Conservation (phyloP, 805 yeast genomes). For the Debaryomyces prosopidis region DNA sequence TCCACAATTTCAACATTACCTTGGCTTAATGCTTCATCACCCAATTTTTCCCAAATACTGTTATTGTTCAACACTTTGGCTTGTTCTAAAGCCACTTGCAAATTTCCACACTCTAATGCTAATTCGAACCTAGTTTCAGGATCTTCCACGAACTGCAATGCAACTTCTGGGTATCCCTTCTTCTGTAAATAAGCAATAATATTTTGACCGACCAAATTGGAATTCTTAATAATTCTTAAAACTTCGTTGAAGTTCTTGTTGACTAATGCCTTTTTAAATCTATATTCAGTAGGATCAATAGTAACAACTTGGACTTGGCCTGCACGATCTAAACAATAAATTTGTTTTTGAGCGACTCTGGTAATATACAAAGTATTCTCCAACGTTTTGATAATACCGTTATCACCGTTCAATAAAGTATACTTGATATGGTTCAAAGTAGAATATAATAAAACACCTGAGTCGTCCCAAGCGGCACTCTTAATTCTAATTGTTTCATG, state of each 20-base stretch:
- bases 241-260: slow-evolving; percentile 91
- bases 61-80: slow-evolving; percentile 73
- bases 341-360: slow-evolving; percentile 65
- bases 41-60: slow-evolving; percentile 77
- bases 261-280: slow-evolving; percentile 91
- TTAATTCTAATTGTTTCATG: slow-evolving; percentile 97
- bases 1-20: slow-evolving; percentile 88
- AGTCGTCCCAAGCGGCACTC: slow-evolving; percentile 96
- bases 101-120: slow-evolving; percentile 91
- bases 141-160: slow-evolving; percentile 94
- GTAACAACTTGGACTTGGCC: slow-evolving; percentile 77
- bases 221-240: slow-evolving; percentile 78
- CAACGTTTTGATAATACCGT: slow-evolving; percentile 90
- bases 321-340: slow-evolving; percentile 79
- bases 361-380: slow-evolving; percentile 84
- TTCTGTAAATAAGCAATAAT: slow-evolving; percentile 93
- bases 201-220: slow-evolving; percentile 95
- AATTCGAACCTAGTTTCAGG: slow-evolving; percentile 94
- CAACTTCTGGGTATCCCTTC: slow-evolving; percentile 96
- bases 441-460: slow-evolving; percentile 87
- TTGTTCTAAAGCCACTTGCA: slow-evolving; percentile 83
- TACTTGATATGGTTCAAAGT: slow-evolving; percentile 96
- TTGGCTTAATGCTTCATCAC: slow-evolving; percentile 83
- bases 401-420: slow-evolving; percentile 89
- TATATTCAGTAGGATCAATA: slow-evolving; percentile 95